Conservation (phyloP, 345 rosid species). For the Raphanus raphanistrum region DNA sequence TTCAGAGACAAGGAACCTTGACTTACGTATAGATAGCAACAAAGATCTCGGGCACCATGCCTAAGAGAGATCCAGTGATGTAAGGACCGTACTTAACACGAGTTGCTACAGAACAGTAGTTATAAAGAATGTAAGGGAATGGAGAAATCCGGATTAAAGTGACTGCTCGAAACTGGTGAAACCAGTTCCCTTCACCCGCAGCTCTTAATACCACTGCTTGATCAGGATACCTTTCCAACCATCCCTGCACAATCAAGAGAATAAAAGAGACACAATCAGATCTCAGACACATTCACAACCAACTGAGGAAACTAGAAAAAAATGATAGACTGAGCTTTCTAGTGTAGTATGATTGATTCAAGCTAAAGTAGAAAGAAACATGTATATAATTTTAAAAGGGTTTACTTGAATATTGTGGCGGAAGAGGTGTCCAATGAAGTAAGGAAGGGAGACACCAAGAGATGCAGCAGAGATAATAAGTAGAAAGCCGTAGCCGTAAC, state of each 20-base stretch:
- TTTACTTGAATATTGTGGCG: constrained; percentile 72
- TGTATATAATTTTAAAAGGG: no score
- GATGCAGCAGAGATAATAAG: constrained; percentile 61
- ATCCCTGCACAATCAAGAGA: constrained; percentile 51
- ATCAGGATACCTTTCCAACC: constrained; percentile 88
- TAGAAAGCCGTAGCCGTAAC: constrained; percentile 92
- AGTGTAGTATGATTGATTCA: background rate
- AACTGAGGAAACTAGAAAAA: background rate
- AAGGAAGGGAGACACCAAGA: constrained; percentile 86
- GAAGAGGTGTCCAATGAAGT: constrained; percentile 75
- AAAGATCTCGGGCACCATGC: constrained; percentile 83
- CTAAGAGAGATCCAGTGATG: constrained; percentile 77
- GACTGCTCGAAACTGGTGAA: constrained; percentile 86
- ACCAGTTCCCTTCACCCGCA: constrained; percentile 91
- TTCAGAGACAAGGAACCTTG: constrained; percentile 19
- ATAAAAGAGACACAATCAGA: background rate
- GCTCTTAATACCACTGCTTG: constrained; percentile 83
- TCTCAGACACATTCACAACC: background rate
- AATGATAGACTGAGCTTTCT: no score
- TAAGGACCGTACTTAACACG: constrained; percentile 83
- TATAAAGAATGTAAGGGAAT: constrained; percentile 90
- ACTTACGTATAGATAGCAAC: constrained; percentile 90
- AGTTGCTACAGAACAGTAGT: constrained; percentile 90
- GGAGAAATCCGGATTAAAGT: constrained; percentile 88
- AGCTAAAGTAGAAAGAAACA: constrained; percentile 5